These are phyloP conservation scores for Coemansia sp. DNA, from an alignment of 192 early-diverging fungal species.

Conservation along the genomic window DNA sequence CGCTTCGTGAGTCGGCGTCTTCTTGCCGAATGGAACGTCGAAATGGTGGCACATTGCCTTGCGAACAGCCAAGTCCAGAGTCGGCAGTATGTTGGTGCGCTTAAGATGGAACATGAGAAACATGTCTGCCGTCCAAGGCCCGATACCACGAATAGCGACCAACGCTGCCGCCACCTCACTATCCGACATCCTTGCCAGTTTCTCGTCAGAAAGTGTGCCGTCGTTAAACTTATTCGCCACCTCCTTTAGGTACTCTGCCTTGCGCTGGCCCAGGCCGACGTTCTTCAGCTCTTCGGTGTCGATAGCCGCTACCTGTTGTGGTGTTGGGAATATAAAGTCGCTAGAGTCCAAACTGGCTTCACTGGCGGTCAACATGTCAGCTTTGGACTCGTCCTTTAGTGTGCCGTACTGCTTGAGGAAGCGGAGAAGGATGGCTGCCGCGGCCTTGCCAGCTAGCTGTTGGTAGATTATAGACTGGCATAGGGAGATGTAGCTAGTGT, in stretches of 20 bases:
- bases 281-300: constrained; percentile 39
- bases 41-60: constrained; percentile 69
- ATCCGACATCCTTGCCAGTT: constrained; percentile 56
- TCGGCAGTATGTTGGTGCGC: constrained; percentile 68
- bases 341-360: not conserved
- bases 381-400: constrained; percentile 23
- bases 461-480: constrained; percentile 65
- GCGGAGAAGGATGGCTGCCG: constrained; percentile 56
- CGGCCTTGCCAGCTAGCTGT: constrained; percentile 71
- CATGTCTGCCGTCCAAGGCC: constrained; percentile 73
- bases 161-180: constrained; percentile 56
- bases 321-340: constrained; percentile 58
- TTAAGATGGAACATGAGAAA: constrained; percentile 72
- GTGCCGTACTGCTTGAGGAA: constrained; percentile 59
- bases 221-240: constrained; percentile 61
- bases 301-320: constrained; percentile 52
- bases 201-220: constrained; percentile 50
- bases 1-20: constrained; percentile 53
- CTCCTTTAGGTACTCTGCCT: constrained; percentile 66
- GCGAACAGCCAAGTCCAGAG: constrained; percentile 63
- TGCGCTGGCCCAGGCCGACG: constrained; percentile 35
- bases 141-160: constrained; percentile 65
- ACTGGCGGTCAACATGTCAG: not conserved
- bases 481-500: constrained; percentile 43
- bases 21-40: constrained; percentile 52